phyloP scores from a whole-genome alignment of 2,329 filamentous ascomycete genomes.

The Fusarium falciforme region DNA sequence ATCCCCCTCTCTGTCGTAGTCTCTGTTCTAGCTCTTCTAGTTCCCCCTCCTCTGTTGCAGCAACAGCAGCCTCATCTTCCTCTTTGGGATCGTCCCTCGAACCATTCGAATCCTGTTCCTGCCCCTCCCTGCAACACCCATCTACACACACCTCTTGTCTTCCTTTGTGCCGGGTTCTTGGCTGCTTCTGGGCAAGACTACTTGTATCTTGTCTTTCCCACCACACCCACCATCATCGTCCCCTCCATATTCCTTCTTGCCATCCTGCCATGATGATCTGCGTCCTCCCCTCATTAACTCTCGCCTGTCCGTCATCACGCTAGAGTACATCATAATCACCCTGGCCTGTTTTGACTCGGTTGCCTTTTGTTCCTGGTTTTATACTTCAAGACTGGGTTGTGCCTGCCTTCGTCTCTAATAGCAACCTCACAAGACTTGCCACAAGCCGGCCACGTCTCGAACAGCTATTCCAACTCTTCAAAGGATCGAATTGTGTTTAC shows the following conservation, averaged over 20 bases:
- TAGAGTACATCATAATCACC: conserved; percentile 1
- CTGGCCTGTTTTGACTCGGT: neutral
- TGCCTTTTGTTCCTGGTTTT: neutral
- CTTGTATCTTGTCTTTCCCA: conserved; percentile 34
- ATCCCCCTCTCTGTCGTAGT: neutral
- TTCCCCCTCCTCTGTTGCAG: conserved; percentile 1
- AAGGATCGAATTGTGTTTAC: neutral
- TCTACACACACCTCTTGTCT: neutral
- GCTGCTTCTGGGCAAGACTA: conserved; percentile 22
- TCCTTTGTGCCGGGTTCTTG: conserved; percentile 29
- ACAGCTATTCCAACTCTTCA: neutral
- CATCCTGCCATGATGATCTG: conserved; percentile 24
- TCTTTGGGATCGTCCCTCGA: conserved; percentile 19
- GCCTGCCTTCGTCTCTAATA: conserved; percentile 1
- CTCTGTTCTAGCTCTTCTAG: conserved; percentile 14
- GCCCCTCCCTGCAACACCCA: conserved; percentile 8
- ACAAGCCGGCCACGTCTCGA: neutral
- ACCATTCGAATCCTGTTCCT: conserved; percentile 7
- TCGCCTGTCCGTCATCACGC: neutral
- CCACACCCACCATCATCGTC: conserved; percentile 19
- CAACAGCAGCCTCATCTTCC: conserved; percentile 14
- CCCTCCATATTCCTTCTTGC: conserved; percentile 20
- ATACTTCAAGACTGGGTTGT: conserved; percentile 13
- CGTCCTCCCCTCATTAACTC: neutral
- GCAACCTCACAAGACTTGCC: neutral